These are phyloP conservation scores for Iris macrosiphon DNA, from an alignment of 106 monocot genomes.

Conservation along the genomic window DNA sequence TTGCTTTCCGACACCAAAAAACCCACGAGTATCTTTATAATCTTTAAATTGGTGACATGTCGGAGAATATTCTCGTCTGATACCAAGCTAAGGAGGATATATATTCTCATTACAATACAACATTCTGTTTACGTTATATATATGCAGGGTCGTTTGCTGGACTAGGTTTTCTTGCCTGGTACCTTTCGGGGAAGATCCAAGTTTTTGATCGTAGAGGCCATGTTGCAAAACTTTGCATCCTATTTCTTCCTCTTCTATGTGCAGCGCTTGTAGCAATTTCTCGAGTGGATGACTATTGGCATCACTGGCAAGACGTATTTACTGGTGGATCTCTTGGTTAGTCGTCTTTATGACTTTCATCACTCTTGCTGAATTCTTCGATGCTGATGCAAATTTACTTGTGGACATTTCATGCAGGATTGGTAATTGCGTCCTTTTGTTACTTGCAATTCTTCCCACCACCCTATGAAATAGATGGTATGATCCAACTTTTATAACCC, in stretches of 20 bases:
- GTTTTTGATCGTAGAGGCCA: constrained; percentile 60
- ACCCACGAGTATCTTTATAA: no score
- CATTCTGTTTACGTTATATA: no score
- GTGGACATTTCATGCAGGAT: constrained; percentile 17
- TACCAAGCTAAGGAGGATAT: no score
- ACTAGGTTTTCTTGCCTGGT: constrained; percentile 23
- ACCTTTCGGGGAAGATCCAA: constrained; percentile 52
- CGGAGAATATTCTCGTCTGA: no score
- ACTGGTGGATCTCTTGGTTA: constrained; percentile 56
- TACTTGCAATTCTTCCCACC: constrained; percentile 58
- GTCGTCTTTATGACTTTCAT: neutral
- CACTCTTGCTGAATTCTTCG: neutral
- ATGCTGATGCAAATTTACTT: neutral
- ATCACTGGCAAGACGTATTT: constrained; percentile 78
- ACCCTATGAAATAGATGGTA: constrained; percentile 38
- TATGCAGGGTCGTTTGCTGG: constrained; percentile 19
- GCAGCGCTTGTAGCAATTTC: constrained; percentile 57
- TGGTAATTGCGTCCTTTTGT: constrained; percentile 38
- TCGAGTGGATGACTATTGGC: constrained; percentile 77
- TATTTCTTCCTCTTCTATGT: constrained; percentile 44
- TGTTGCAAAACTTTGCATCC: constrained; percentile 50
- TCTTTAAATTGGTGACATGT: no score
- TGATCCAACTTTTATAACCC: no score
- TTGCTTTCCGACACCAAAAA: no score
- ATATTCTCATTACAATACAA: no score